Evolutionary conservation across 2,329 filamentous ascomycete species (phyloP).

Genomic region (Ramichloridium luteum): DNA sequence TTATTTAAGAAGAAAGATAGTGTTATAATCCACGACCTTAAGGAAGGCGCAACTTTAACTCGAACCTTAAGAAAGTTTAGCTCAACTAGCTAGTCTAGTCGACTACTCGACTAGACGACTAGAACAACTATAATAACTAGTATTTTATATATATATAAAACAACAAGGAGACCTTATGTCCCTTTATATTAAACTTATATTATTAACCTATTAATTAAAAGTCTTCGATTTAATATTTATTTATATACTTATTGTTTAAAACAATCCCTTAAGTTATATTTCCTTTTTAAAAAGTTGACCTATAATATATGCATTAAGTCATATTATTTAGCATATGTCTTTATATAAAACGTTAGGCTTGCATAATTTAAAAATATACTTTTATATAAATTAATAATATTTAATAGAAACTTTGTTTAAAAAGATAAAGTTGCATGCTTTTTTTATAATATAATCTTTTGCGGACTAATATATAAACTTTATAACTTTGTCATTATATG

Average conservation of each 20-base stretch:
- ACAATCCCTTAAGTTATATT: background rate
- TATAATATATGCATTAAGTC: constrained; percentile 1
- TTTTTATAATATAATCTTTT: too few species aligned
- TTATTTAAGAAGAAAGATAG: too few species aligned
- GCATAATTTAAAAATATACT: constrained; percentile 8
- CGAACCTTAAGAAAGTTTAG: background rate
- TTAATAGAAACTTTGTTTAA: too few species aligned
- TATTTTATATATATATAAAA: background rate
- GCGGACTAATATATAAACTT: too few species aligned
- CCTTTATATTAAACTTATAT: constrained; percentile 1
- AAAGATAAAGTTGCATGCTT: too few species aligned
- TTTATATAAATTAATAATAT: constrained; percentile 5
- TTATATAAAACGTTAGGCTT: background rate
- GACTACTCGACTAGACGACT: background rate
- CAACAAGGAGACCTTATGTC: background rate
- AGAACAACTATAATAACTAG: background rate
- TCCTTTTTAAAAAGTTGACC: constrained; percentile 1
- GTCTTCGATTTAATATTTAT: background rate
- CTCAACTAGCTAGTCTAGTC: background rate
- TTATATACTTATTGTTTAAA: constrained; percentile 1
- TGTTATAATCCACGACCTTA: too few species aligned
- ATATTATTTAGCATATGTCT: constrained; percentile 2
- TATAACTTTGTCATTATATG: too few species aligned
- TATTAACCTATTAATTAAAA: constrained; percentile 1
- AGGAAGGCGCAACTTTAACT: background rate